Conservation (phyloP, 1,139 yeast species). For the Williopsis jadinii region DNA sequence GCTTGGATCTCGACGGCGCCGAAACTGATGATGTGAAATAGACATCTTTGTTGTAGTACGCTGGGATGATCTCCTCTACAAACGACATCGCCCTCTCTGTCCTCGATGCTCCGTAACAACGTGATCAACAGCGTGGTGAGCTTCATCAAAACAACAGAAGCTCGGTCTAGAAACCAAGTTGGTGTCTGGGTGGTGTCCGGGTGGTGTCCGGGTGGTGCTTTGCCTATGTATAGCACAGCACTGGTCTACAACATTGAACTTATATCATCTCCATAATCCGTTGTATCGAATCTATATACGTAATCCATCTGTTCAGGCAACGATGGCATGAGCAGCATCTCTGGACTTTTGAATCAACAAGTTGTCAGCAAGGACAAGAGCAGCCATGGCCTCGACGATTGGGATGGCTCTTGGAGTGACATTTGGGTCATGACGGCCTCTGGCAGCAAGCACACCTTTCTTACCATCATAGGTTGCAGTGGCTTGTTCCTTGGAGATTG, state of each 20-base stretch:
- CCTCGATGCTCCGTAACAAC: too few relatives aligned
- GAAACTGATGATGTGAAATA: conserved; percentile 22
- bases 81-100: conserved; percentile 3
- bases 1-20: conserved; percentile 14
- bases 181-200: too few relatives aligned
- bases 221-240: too few relatives aligned
- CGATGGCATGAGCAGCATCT: conserved; percentile 36
- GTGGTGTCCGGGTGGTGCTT: too few relatives aligned
- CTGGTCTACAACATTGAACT: too few relatives aligned
- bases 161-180: too few relatives aligned
- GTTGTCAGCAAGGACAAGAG: conserved; percentile 84
- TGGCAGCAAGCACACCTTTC: conserved; percentile 83
- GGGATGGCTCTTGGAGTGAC: conserved; percentile 99
- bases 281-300: too few relatives aligned
- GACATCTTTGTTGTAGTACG: conserved; percentile 13
- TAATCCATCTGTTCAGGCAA: conserved; percentile 1
- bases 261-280: too few relatives aligned
- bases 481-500: conserved; percentile 86
- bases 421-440: conserved; percentile 98
- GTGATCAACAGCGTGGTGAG: too few relatives aligned
- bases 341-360: conserved; percentile 81
- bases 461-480: conserved; percentile 86
- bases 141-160: too few relatives aligned
- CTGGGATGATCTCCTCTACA: conserved; percentile 18
- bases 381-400: conserved; percentile 96